phyloP scores from a whole-genome alignment of 176 grass and related monocot species.

The Carex cristatella region DNA sequence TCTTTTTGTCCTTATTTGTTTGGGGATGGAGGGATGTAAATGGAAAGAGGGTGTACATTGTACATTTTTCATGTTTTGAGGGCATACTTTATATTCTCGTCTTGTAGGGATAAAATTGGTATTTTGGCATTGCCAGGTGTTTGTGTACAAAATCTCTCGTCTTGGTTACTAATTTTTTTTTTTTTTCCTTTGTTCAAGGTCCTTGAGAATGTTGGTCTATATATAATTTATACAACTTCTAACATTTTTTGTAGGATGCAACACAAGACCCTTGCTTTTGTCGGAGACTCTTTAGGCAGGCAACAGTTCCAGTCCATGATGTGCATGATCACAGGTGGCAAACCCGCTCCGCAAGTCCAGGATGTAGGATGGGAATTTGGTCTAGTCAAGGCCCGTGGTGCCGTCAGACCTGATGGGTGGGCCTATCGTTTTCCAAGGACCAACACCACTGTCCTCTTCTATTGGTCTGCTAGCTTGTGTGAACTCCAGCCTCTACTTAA shows the following conservation, averaged over 20 bases:
- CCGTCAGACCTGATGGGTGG: slow-evolving; percentile 87
- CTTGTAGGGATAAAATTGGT: neutral
- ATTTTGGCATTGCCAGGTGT: neutral
- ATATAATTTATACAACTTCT: neutral
- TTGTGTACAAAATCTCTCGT: neutral
- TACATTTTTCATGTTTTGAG: neutral
- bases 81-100: neutral
- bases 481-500: slow-evolving; percentile 65
- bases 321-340: slow-evolving; percentile 80
- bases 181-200: neutral
- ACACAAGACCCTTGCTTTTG: slow-evolving; percentile 82
- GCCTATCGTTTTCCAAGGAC: slow-evolving; percentile 69
- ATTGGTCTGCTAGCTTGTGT: slow-evolving; percentile 96
- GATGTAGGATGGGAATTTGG: slow-evolving; percentile 73
- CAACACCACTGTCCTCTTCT: slow-evolving; percentile 88
- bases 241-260: slow-evolving; percentile 51
- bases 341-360: slow-evolving; percentile 48
- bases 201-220: neutral
- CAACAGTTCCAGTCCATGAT: slow-evolving; percentile 98
- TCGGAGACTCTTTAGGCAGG: slow-evolving; percentile 93
- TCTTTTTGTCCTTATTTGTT: neutral
- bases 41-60: neutral
- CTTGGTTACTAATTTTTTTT: neutral
- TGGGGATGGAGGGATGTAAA: neutral
- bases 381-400: slow-evolving; percentile 76